These are phyloP conservation scores for Leccinum truebloodii DNA, from an alignment of 768 basidiomycete species.

Conservation along the genomic window DNA sequence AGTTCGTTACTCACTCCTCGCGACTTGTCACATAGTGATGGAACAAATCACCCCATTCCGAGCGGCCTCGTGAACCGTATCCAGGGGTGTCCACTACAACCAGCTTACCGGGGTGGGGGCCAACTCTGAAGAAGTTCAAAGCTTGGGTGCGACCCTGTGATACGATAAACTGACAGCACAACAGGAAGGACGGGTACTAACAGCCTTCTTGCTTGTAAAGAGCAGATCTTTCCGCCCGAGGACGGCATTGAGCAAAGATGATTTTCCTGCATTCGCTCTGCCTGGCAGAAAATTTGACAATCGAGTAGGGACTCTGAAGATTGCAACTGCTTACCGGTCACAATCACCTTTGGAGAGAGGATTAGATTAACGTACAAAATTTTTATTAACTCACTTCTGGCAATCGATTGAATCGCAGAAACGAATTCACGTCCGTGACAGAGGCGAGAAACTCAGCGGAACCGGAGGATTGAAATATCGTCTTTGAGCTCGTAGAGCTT, in stretches of 20 bases:
- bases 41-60: constrained; percentile 75
- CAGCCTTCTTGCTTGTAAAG: constrained; percentile 69
- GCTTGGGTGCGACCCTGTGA: constrained; percentile 68
- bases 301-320: background rate
- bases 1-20: constrained; percentile 48
- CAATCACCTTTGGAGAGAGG: constrained; percentile 19
- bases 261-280: constrained; percentile 79
- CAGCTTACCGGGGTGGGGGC: constrained; percentile 51
- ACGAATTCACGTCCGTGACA: constrained; percentile 17
- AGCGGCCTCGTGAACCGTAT: constrained; percentile 71
- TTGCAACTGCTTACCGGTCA: constrained; percentile 25
- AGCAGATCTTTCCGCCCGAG: constrained; percentile 57
- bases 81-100: constrained; percentile 81
- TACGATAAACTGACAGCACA: constrained; percentile 1
- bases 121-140: constrained; percentile 74
- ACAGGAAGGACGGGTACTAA: constrained; percentile 34
- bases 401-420: constrained; percentile 20
- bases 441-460: constrained; percentile 32
- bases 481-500: constrained; percentile 13
- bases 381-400: constrained; percentile 29
- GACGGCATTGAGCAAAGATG: constrained; percentile 69
- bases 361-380: background rate
- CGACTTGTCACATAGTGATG: constrained; percentile 62
- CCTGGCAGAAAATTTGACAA: constrained; percentile 39
- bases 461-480: constrained; percentile 24